Conservation (phyloP, 2,329 filamentous ascomycete species). For the Cladophialophora psammophila region DNA sequence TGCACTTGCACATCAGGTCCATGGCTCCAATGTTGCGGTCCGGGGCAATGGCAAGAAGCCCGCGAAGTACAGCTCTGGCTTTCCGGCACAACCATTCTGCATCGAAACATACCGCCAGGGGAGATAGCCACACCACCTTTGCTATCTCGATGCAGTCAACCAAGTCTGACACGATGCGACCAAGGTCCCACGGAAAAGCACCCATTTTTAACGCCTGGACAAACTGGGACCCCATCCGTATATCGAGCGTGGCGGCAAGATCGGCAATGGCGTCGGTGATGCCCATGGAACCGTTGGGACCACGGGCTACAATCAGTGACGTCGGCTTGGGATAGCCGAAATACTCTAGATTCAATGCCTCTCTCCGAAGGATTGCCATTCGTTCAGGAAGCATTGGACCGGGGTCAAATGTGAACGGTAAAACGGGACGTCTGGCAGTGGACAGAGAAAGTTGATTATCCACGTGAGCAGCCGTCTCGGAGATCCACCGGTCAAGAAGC, state of each 20-base stretch:
- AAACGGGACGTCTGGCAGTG: conserved; percentile 28
- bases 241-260: conserved; percentile 30
- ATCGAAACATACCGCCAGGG: conserved; percentile 37
- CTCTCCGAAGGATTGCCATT: conserved; percentile 32
- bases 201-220: conserved; percentile 25
- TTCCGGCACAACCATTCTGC: conserved; percentile 39
- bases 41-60: conserved; percentile 30
- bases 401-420: conserved; percentile 33
- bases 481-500: conserved; percentile 36
- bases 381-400: conserved; percentile 37
- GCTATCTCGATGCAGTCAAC: conserved; percentile 38
- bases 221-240: conserved; percentile 35
- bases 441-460: conserved; percentile 36
- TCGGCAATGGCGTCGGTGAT: conserved; percentile 34
- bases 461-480: conserved; percentile 36
- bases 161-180: conserved; percentile 28
- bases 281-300: conserved; percentile 24
- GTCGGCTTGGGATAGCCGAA: conserved; percentile 28
- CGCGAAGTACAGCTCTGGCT: conserved; percentile 32
- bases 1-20: conserved; percentile 27
- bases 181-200: conserved; percentile 23
- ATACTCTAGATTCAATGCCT: conserved; percentile 27
- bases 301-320: conserved; percentile 13
- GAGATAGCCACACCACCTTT: conserved; percentile 38
- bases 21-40: conserved; percentile 28